These are phyloP conservation scores for Plectosphaerella sp. DNA, from an alignment of 2,329 filamentous ascomycete species.

Conservation along the genomic window DNA sequence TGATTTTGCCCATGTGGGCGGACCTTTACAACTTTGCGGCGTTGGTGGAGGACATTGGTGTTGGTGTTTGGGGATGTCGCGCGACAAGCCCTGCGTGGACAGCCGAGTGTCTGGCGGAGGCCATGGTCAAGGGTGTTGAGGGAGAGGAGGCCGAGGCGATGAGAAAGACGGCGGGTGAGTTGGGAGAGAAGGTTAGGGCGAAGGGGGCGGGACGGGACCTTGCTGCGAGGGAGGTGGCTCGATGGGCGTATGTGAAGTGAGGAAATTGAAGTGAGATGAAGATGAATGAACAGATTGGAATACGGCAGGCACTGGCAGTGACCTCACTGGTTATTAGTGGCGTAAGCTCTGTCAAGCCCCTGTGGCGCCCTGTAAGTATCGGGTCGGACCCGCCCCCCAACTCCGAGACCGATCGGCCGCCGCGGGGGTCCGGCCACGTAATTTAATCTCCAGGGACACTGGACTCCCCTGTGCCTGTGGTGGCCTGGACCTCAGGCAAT, in stretches of 20 bases:
- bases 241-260: neutral
- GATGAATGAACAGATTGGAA: too few species aligned
- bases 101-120: neutral
- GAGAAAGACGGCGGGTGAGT: too few species aligned
- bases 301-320: too few species aligned
- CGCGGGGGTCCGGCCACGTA: neutral
- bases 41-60: slow-evolving; percentile 36
- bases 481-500: neutral
- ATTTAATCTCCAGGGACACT: neutral
- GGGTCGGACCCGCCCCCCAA: neutral
- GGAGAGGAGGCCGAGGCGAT: too few species aligned
- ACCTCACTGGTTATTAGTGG: neutral
- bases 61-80: slow-evolving; percentile 7
- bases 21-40: slow-evolving; percentile 40
- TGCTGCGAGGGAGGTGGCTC: too few species aligned
- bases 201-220: too few species aligned
- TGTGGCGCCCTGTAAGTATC: neutral
- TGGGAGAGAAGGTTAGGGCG: too few species aligned
- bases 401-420: neutral
- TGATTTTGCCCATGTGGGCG: slow-evolving; percentile 40
- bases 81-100: neutral
- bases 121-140: too few species aligned
- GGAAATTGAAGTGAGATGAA: neutral
- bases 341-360: neutral
- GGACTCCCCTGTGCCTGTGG: too few species aligned